Evolutionary conservation across 1,139 yeast species (phyloP).

Genomic region (Suhomyces atakaporum): DNA sequence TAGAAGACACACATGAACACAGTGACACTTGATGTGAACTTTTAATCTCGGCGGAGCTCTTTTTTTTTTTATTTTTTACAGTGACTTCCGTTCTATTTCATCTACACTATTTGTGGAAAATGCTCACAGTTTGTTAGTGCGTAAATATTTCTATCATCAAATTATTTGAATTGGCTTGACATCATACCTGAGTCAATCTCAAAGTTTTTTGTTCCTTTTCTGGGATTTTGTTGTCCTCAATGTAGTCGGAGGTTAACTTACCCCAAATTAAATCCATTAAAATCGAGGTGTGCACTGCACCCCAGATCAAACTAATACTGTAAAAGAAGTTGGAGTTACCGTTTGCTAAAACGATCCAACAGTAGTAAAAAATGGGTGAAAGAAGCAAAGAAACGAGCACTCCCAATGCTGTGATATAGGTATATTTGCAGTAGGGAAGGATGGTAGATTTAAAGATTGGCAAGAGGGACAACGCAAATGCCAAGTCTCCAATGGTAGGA

Average conservation of each 20-base stretch:
- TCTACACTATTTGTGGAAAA: too few species aligned
- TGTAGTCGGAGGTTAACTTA: slow-evolving; percentile 69
- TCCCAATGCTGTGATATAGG: slow-evolving; percentile 41
- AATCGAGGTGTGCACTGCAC: slow-evolving; percentile 67
- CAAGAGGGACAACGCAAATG: slow-evolving; percentile 62
- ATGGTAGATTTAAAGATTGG: slow-evolving; percentile 55
- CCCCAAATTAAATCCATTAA: slow-evolving; percentile 85
- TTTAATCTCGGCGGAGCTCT: too few species aligned
- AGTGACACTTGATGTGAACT: too few species aligned
- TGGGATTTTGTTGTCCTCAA: slow-evolving; percentile 39
- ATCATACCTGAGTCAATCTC: slow-evolving; percentile 48
- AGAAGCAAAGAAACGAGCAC: slow-evolving; percentile 44
- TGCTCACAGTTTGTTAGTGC: too few species aligned
- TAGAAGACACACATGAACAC: too few species aligned
- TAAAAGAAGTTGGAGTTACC: slow-evolving; percentile 96
- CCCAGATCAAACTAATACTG: slow-evolving; percentile 85
- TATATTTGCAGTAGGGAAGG: slow-evolving; percentile 36
- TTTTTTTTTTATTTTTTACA: too few species aligned
- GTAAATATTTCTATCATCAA: slow-evolving; percentile 17
- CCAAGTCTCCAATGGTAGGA: slow-evolving; percentile 85
- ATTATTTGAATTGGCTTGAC: too few species aligned
- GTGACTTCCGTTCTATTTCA: too few species aligned
- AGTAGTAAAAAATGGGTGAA: slow-evolving; percentile 87
- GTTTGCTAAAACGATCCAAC: slow-evolving; percentile 93
- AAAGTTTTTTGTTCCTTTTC: slow-evolving; percentile 20